Conservation (phyloP, 352 stramenopile species). For the Phytophthora brassicae region DNA sequence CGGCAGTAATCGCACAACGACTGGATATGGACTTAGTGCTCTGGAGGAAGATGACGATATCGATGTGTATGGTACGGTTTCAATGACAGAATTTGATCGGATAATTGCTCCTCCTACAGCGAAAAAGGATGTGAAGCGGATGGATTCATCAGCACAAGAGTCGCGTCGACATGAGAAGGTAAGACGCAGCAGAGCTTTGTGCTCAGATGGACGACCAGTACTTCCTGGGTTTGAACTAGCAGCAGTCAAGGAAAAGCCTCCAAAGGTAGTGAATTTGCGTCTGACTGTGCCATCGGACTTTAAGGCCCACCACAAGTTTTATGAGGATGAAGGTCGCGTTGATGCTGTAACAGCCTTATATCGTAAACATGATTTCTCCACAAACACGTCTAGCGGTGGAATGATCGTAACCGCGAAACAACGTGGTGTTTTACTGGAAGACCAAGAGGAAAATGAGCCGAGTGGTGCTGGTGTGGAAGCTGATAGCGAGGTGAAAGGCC, state of each 20-base stretch:
- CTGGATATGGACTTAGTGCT: constrained; percentile 67
- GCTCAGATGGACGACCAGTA: constrained; percentile 56
- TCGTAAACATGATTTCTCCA: constrained; percentile 58
- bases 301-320: constrained; percentile 48
- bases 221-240: constrained; percentile 64
- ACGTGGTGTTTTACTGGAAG: constrained; percentile 43
- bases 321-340: constrained; percentile 30
- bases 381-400: constrained; percentile 30
- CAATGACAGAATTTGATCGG: constrained; percentile 71
- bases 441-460: constrained; percentile 1
- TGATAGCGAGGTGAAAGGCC: not conserved
- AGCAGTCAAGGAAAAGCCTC: constrained; percentile 38
- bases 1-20: constrained; percentile 41
- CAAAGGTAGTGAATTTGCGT: constrained; percentile 39
- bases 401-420: constrained; percentile 56
- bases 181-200: constrained; percentile 31
- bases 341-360: constrained; percentile 45
- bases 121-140: constrained; percentile 24
- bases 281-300: constrained; percentile 61
- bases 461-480: not conserved
- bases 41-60: constrained; percentile 86
- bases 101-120: constrained; percentile 45
- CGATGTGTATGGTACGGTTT: constrained; percentile 71
- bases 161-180: constrained; percentile 29
- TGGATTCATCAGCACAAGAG: constrained; percentile 40